Percentiles rank a stretch among this genome's conserved stretches.
These are phyloP conservation scores for Colletotrichum karsti DNA, from an alignment of 2,329 filamentous ascomycete genomes.

Conservation along the genomic window DNA sequence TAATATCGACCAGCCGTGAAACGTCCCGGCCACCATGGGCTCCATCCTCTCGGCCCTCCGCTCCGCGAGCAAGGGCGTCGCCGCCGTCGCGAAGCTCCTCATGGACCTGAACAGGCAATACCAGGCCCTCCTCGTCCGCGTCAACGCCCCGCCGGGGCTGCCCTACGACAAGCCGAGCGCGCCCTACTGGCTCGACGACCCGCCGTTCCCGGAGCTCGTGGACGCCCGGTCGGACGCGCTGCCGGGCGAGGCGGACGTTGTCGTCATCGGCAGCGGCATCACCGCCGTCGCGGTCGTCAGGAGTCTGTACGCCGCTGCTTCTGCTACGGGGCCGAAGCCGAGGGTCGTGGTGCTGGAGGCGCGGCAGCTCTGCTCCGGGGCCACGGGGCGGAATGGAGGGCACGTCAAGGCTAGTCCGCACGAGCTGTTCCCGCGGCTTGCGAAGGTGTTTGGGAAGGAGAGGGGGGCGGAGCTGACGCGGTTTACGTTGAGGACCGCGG, in stretches of 20 bases:
- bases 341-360: conserved; percentile 60
- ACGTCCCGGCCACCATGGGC: too few relatives aligned
- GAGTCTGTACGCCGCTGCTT: conserved; percentile 30
- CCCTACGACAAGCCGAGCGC: conserved; percentile 50
- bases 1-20: too few relatives aligned
- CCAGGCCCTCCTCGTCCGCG: conserved; percentile 38
- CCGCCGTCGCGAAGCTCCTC: conserved; percentile 35
- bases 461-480: conserved; percentile 48
- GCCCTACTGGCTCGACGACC: conserved; percentile 56
- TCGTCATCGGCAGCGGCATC: conserved; percentile 65
- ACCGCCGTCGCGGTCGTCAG: conserved; percentile 52
- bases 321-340: not conserved
- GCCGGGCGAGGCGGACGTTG: conserved; percentile 52
- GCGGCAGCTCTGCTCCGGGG: conserved; percentile 56
- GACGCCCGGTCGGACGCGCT: conserved; percentile 41
- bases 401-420: conserved; percentile 57
- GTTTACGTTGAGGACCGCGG: conserved; percentile 54
- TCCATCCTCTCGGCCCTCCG: conserved; percentile 38
- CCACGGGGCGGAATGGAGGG: conserved; percentile 62
- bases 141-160: conserved; percentile 44
- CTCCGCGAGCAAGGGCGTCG: conserved; percentile 32
- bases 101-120: conserved; percentile 36
- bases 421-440: conserved; percentile 47
- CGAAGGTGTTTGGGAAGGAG: conserved; percentile 39
- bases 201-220: conserved; percentile 51